These are phyloP conservation scores for Steccherinum ochraceum DNA, from an alignment of 768 basidiomycete species.

Conservation along the genomic window DNA sequence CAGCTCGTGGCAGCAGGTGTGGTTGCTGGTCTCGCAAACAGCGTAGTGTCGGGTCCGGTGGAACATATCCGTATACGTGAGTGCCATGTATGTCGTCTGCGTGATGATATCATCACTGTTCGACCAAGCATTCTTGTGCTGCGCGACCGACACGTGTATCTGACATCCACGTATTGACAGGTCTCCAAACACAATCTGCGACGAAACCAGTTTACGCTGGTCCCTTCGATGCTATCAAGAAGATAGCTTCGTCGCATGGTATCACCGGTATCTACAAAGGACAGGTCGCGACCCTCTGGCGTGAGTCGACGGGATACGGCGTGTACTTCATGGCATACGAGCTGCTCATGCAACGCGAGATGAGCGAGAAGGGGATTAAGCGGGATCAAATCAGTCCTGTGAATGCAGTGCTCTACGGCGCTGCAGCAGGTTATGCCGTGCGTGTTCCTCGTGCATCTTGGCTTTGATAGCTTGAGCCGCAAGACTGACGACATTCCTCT, in stretches of 20 bases:
- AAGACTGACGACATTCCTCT: not conserved
- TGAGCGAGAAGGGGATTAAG: slow-evolving; percentile 61
- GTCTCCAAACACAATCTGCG: slow-evolving; percentile 86
- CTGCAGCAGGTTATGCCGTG: slow-evolving; percentile 88
- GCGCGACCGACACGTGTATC: not conserved
- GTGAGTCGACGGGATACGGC: slow-evolving; percentile 79
- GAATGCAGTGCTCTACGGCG: slow-evolving; percentile 83
- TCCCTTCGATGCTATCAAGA: slow-evolving; percentile 82
- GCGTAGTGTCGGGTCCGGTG: slow-evolving; percentile 91
- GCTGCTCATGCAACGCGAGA: slow-evolving; percentile 82
- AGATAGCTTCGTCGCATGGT: slow-evolving; percentile 72
- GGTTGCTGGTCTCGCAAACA: slow-evolving; percentile 83
- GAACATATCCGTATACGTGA: slow-evolving; percentile 95
- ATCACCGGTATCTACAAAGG: slow-evolving; percentile 89
- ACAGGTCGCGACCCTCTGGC: slow-evolving; percentile 79
- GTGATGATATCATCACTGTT: not conserved
- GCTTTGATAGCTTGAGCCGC: slow-evolving; percentile 6
- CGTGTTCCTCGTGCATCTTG: slow-evolving; percentile 21
- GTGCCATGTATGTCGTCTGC: slow-evolving; percentile 26
- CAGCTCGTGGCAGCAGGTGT: slow-evolving; percentile 80
- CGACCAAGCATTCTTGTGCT: not conserved
- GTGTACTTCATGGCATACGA: slow-evolving; percentile 92
- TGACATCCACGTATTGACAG: slow-evolving; percentile 31
- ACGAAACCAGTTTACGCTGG: slow-evolving; percentile 73
- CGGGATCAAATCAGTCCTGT: slow-evolving; percentile 73